Evolutionary conservation across 305 asterid genomes (phyloP), one percentile per base, ranked within the genome.

Genomic region (Galium porrigens): DNA sequence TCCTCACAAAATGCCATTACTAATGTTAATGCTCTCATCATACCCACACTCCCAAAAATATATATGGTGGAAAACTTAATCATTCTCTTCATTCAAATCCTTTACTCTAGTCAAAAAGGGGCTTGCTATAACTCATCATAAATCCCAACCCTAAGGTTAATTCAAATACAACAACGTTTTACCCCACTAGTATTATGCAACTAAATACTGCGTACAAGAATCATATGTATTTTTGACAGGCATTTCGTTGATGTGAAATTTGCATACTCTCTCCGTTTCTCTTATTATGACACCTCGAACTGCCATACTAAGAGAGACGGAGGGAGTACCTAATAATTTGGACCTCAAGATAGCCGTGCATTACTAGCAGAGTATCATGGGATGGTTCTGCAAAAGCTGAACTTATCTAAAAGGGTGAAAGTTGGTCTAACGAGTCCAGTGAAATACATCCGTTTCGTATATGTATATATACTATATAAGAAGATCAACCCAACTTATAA

Each of bases 371-470:
- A 12, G 22, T 1, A 68, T 60, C 33, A 68, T 60, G 30, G 30
- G 30, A 27, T 27, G 10, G 20, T 32, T 49, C 49, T 59, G 33
- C 58, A 41, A 30, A 54, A 68, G 67, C 55, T 57, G 58, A 48
- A 30, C 48, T 46, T 14, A 44, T 11, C 17, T 12, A 3, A 63
- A 15, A 44, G 42, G 8, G 41, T 63, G 41, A 56, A 63, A 68
- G 53, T 65, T 63, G 69, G 63, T 29, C 66, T n/a, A 63, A 55
- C 58, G 57, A 72, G 41, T 49, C 72, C 72, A 60, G 5, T 15
- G 42, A 3, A 36, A 18, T 6, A n/a, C 55, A 6, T 49, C 55
- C 55, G 27, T 49, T 17, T 5, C 22, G 0, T 39, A 9, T 10
- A 39, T 9, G 1, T 9, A n/a, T n/a, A n/a, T n/a, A n/a, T n/a